These are phyloP conservation scores for Fusarium sp. DNA, from an alignment of 2,329 filamentous ascomycete species.

Conservation along the genomic window DNA sequence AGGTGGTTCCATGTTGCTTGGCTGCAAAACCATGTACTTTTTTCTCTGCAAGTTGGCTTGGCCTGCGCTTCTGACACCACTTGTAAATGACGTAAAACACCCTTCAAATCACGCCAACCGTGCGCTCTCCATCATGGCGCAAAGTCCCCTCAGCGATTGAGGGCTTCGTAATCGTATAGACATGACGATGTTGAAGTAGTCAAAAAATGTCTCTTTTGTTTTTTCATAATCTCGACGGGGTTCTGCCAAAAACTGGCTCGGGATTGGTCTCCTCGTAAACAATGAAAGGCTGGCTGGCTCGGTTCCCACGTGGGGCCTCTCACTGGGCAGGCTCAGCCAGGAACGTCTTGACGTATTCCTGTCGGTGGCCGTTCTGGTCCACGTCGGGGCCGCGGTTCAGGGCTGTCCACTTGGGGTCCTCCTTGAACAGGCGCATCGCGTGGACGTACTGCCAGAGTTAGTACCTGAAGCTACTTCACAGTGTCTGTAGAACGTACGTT, in stretches of 20 bases:
- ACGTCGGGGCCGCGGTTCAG: slow-evolving; percentile 84
- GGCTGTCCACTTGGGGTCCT: slow-evolving; percentile 98
- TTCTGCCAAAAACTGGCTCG: background rate
- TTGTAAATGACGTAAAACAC: slow-evolving; percentile 30
- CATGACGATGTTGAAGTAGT: slow-evolving; percentile 3
- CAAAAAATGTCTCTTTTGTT: background rate
- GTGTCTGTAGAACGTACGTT: slow-evolving; percentile 73
- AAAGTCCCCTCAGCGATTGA: background rate
- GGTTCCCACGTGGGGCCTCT: slow-evolving; percentile 38
- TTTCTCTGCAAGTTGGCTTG: background rate
- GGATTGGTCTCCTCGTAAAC: background rate
- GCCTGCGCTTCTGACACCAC: background rate
- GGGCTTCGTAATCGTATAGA: slow-evolving; percentile 6
- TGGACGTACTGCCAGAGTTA: slow-evolving; percentile 79
- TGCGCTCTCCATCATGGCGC: slow-evolving; percentile 6
- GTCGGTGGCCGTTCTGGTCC: slow-evolving; percentile 81
- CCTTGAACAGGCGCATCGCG: slow-evolving; percentile 96
- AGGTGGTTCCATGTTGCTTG: background rate
- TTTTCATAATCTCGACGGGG: background rate
- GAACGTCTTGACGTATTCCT: slow-evolving; percentile 76
- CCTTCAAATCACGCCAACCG: slow-evolving; percentile 31
- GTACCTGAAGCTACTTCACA: too few relatives aligned
- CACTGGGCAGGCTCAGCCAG: slow-evolving; percentile 44
- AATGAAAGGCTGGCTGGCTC: slow-evolving; percentile 14
- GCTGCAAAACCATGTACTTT: background rate